Conservation (phyloP, 306 rosid genomes). For the Lithocarpus polystachyus region DNA sequence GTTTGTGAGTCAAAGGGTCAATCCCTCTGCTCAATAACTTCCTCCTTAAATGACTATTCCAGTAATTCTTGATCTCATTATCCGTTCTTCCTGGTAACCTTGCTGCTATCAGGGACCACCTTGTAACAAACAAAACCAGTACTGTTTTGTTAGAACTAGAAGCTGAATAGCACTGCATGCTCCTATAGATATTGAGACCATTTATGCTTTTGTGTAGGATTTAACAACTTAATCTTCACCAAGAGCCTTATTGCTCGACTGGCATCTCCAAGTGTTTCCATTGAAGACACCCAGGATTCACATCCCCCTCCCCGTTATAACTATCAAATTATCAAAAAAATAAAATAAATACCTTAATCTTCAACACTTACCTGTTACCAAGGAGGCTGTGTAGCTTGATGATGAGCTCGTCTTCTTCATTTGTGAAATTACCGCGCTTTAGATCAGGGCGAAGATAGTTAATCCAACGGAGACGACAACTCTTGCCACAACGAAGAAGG, state of each 20-base stretch:
- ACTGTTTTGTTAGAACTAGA: slow-evolving; percentile 2
- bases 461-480: slow-evolving; percentile 96
- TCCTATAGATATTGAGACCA: too few species aligned
- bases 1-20: slow-evolving; percentile 84
- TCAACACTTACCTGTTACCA: slow-evolving; percentile 70
- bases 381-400: slow-evolving; percentile 97
- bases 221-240: too few species aligned
- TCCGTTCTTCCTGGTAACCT: slow-evolving; percentile 95
- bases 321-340: too few species aligned
- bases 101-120: slow-evolving; percentile 95
- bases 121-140: slow-evolving; percentile 22
- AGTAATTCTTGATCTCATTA: slow-evolving; percentile 94
- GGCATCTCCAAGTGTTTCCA: too few species aligned
- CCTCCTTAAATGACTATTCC: slow-evolving; percentile 96
- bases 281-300: too few species aligned
- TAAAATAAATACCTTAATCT: too few species aligned
- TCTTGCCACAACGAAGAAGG: slow-evolving; percentile 96
- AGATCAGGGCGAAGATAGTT: slow-evolving; percentile 98
- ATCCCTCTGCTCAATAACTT: slow-evolving; percentile 91
- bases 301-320: too few species aligned
- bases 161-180: too few species aligned
- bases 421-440: slow-evolving; percentile 89
- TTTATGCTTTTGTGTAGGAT: too few species aligned
- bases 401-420: slow-evolving; percentile 92
- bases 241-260: too few species aligned